Percentiles rank a stretch among this genome's conserved stretches.
Conservation (phyloP, 2,329 filamentous ascomycete genomes). For the Ophioceras dolichostomum region DNA sequence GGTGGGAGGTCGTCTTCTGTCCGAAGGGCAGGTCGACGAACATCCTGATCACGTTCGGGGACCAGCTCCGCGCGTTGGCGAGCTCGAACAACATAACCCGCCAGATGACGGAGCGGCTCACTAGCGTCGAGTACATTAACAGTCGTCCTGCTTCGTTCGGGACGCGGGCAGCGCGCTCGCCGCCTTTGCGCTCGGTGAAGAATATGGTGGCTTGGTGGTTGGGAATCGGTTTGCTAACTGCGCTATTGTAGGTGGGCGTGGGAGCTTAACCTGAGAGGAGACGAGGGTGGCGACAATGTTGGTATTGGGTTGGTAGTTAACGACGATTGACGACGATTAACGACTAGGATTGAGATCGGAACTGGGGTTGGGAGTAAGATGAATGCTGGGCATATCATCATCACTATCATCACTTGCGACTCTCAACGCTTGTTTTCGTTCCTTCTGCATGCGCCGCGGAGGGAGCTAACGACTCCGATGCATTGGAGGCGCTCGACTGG, state of each 20-base stretch:
- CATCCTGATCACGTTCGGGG: conserved; percentile 38
- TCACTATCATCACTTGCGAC: no score
- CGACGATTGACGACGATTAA: no score
- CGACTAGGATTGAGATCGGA: background rate
- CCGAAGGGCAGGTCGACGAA: conserved; percentile 49
- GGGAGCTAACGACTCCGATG: no score
- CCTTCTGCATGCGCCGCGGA: no score
- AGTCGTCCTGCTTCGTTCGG: no score
- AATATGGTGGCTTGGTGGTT: background rate
- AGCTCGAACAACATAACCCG: conserved; percentile 17
- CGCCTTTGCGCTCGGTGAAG: background rate
- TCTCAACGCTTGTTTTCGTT: background rate
- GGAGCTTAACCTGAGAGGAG: no score
- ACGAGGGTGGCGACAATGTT: no score
- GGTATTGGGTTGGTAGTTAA: no score
- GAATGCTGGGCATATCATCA: no score
- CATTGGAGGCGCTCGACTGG: no score
- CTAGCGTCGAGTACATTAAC: conserved; percentile 2
- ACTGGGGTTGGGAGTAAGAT: background rate
- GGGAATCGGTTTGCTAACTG: background rate
- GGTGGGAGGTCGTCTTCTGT: conserved; percentile 71
- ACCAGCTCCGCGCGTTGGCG: conserved; percentile 35
- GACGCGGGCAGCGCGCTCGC: no score
- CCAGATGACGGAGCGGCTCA: conserved; percentile 1
- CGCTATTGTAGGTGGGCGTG: background rate